Evolutionary conservation across 768 basidiomycete species (phyloP), one percentile per base, ranked within the genome.

Genomic region (Chiua virens): DNA sequence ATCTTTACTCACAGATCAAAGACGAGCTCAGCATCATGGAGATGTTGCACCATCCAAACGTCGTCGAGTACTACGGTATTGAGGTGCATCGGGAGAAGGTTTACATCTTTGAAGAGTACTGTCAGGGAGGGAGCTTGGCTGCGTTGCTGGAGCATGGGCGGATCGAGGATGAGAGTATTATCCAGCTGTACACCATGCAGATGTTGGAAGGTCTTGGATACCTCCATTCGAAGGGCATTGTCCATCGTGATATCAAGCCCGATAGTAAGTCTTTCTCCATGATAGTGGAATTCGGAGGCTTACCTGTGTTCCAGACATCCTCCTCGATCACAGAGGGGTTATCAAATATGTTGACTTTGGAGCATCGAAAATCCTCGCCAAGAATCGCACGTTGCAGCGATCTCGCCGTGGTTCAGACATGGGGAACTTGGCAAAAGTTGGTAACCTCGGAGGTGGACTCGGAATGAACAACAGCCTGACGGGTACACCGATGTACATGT

Each of bases 401-500:
- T 80, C 87, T 14, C 84, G 89, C 28, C 82, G 86, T 23, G 73
- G 71, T 8, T 63, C 78, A 3, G 82, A 80, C 49, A 63, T 71
- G n/a, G 60, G 62, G 20, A 59, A 55, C n/a, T 37, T 65, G 2
- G 51, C 60, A 65, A 72, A 56, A 53, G 71, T 52, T 47, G 56
- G 79, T 65, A 60, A 74, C 30, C 53, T 65, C 15, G 59, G 66
- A 14, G 67, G 61, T 39, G 70, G 75, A 6, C 66, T 78, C 22
- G 82, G 78, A 28, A 75, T 86, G 71, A 85, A 86, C 65, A 94
- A 93, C 71, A 90, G 89, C 59, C 73, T 99, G 30, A 97, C 95
- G 1, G 96, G 94, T 17, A 99, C 97, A 13, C 97, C 97, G 0
- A 98, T 98, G 96, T 98, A 99, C 70, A 98, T 99, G 92, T 97